A percentile compares a stretch with the other conserved stretches of the same genome.
Conservation (phyloP, 345 rosid genomes). For the Excoecaria agallocha region DNA sequence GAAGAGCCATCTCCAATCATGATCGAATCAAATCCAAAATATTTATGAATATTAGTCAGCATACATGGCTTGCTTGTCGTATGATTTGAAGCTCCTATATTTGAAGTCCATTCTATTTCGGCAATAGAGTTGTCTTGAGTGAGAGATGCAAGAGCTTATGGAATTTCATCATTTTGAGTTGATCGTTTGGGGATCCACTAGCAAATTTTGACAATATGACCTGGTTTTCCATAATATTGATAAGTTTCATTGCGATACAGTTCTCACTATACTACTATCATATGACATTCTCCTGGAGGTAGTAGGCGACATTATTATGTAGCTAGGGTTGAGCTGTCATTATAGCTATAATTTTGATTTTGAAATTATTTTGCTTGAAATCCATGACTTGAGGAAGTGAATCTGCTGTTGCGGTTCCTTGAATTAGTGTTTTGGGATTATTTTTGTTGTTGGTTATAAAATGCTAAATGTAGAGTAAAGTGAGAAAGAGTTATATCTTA, state of each 20-base stretch:
- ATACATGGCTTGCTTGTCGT: background rate
- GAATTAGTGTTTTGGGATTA: background rate
- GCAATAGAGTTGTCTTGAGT: background rate
- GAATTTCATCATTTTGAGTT: background rate
- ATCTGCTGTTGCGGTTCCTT: background rate
- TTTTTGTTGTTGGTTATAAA: background rate
- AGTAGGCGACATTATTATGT: background rate
- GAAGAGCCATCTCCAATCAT: background rate
- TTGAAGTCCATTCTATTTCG: background rate
- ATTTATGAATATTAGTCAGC: background rate
- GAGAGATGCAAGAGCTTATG: slow-evolving; percentile 7
- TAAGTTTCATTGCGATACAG: background rate
- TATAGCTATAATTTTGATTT: background rate
- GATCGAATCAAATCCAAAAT: background rate
- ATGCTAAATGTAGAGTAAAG: background rate
- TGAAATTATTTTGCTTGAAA: slow-evolving; percentile 5
- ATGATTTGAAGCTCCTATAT: background rate
- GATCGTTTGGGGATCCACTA: background rate
- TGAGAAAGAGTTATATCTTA: no score
- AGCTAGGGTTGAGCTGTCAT: background rate
- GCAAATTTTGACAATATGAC: slow-evolving; percentile 13
- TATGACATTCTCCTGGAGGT: background rate
- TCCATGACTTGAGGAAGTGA: background rate
- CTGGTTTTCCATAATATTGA: background rate
- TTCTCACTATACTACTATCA: background rate